A percentile compares a stretch with the other conserved stretches of the same genome.
phyloP scores from a whole-genome alignment of 139 green algal species.

The Tetratostichococcus sp. region DNA sequence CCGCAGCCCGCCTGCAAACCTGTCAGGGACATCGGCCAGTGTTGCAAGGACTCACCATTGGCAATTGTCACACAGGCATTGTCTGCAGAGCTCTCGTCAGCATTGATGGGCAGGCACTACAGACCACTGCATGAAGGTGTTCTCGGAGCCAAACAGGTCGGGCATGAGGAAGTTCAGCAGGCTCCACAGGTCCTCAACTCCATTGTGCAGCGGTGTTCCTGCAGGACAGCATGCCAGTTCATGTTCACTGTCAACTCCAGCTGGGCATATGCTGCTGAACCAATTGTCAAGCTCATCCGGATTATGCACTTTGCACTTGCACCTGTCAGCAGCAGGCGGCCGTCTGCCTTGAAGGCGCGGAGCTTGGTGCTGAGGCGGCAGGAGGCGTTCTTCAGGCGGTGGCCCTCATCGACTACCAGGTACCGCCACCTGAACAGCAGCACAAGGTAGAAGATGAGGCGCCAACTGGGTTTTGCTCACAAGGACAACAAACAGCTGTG shows the following conservation, averaged over 20 bases:
- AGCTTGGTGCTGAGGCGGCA: constrained; percentile 70
- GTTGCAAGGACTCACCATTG: background rate
- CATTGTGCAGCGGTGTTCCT: constrained; percentile 71
- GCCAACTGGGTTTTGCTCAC: no score
- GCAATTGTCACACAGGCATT: no score
- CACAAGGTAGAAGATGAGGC: no score
- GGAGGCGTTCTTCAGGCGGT: constrained; percentile 70
- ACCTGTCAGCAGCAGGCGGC: constrained; percentile 72
- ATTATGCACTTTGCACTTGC: no score
- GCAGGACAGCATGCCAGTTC: constrained; percentile 1
- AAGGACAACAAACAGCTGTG: no score
- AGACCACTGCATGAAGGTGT: constrained; percentile 78
- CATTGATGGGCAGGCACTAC: no score
- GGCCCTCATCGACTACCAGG: constrained; percentile 61
- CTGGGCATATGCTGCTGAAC: no score
- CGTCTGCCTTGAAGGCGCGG: constrained; percentile 23
- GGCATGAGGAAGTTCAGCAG: constrained; percentile 95
- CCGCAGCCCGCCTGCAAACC: background rate
- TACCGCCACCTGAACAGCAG: constrained; percentile 41
- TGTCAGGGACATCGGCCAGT: no score
- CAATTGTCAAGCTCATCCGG: no score
- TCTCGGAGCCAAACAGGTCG: constrained; percentile 65
- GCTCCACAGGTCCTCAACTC: constrained; percentile 83
- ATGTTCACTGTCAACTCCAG: no score
- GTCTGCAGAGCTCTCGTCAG: no score